Evolutionary conservation across 805 yeast genomes (phyloP).

Genomic region (Saccharomycopsis amapae): DNA sequence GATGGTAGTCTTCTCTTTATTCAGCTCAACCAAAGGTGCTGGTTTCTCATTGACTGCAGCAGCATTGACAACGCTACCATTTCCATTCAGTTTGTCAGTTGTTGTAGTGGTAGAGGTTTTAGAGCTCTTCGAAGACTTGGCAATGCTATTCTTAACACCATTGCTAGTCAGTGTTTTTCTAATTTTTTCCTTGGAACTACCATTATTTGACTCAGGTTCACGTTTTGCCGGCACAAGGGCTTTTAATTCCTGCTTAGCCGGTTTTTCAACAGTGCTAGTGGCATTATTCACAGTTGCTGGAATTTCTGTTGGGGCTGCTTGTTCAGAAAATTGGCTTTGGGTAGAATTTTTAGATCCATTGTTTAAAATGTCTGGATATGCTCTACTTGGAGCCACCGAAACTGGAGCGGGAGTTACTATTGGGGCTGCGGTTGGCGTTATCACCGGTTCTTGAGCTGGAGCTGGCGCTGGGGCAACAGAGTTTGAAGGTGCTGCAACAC

Average conservation of each 20-base stretch:
- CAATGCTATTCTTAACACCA: conserved; percentile 10
- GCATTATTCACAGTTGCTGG: conserved; percentile 10
- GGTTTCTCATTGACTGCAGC: background rate
- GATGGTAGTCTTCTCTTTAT: background rate
- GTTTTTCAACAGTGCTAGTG: conserved; percentile 15
- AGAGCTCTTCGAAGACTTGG: conserved; percentile 4
- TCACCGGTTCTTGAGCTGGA: conserved; percentile 14
- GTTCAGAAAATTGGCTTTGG: conserved; percentile 22
- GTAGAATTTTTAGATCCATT: conserved; percentile 10
- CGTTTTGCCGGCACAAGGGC: too few relatives aligned
- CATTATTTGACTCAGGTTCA: too few relatives aligned
- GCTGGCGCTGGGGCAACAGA: conserved; percentile 17
- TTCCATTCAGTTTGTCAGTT: background rate
- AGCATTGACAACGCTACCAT: background rate
- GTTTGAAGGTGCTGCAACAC: too few relatives aligned
- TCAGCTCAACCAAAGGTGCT: background rate
- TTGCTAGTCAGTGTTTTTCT: conserved; percentile 21
- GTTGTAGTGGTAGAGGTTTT: background rate
- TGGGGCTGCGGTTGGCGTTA: conserved; percentile 12
- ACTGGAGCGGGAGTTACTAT: too few relatives aligned
- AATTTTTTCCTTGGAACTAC: conserved; percentile 22
- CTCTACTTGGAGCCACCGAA: background rate
- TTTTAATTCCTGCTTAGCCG: too few relatives aligned
- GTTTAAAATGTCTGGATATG: background rate
- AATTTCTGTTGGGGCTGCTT: conserved; percentile 8